phyloP scores from a whole-genome alignment of 805 yeast species.

The Candida namnaoensis region DNA sequence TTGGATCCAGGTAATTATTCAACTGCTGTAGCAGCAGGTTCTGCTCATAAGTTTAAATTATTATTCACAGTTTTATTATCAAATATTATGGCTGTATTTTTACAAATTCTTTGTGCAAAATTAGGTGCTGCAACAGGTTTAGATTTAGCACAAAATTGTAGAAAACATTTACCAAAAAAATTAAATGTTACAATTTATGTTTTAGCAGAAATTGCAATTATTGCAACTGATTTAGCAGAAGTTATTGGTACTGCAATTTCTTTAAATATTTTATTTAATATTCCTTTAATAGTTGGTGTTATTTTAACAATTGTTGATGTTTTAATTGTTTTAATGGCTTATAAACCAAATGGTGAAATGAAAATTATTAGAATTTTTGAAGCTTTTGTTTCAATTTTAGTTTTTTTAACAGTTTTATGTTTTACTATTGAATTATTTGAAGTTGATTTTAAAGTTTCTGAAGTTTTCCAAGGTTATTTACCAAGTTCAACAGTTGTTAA shows the following conservation, averaged over 20 bases:
- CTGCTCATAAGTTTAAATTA: constrained; percentile 72
- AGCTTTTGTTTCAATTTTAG: constrained; percentile 67
- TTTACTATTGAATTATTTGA: constrained; percentile 71
- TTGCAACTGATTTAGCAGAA: constrained; percentile 95
- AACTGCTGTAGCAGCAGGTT: constrained; percentile 91
- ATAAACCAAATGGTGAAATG: constrained; percentile 78
- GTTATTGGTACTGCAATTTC: constrained; percentile 98
- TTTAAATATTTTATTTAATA: constrained; percentile 67
- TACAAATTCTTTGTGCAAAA: constrained; percentile 79
- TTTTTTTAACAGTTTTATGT: constrained; percentile 76
- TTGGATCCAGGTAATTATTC: constrained; percentile 98
- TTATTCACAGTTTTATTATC: constrained; percentile 73
- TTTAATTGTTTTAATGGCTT: constrained; percentile 76
- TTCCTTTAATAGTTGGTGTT: constrained; percentile 82
- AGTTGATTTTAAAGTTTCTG: constrained; percentile 49
- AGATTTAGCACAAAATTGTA: constrained; percentile 83
- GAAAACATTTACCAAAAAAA: constrained; percentile 58
- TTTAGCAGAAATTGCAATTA: constrained; percentile 83
- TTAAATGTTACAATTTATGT: constrained; percentile 57
- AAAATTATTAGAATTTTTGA: constrained; percentile 73
- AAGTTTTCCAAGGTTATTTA: constrained; percentile 61
- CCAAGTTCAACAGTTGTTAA: constrained; percentile 42
- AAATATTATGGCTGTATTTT: constrained; percentile 77
- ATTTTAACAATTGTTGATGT: constrained; percentile 82
- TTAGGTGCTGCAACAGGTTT: constrained; percentile 92